Conservation (phyloP, 345 rosid genomes). For the Boechera retrofracta region DNA sequence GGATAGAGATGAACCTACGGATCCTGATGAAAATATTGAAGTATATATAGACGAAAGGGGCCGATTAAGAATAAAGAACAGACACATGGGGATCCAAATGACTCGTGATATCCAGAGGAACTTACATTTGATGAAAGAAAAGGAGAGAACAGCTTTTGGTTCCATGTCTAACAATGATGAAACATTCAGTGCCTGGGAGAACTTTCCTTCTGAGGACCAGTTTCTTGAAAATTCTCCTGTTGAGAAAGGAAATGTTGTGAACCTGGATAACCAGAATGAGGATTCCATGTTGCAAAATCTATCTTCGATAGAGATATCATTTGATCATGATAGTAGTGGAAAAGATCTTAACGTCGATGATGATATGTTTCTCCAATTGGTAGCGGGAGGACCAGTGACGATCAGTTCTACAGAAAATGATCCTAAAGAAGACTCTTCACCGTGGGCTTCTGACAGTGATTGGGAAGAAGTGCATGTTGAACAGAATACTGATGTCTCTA, state of each 20-base stretch:
- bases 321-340: conserved; percentile 62
- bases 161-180: conserved; percentile 43
- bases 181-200: conserved; percentile 35
- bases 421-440: conserved; percentile 46
- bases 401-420: conserved; percentile 51
- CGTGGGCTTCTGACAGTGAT: conserved; percentile 67
- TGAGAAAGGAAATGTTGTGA: conserved; percentile 42
- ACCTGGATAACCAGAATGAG: conserved; percentile 46
- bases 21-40: conserved; percentile 67
- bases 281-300: conserved; percentile 42
- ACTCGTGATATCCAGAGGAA: conserved; percentile 96
- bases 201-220: conserved; percentile 47
- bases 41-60: conserved; percentile 90
- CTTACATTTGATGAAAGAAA: conserved; percentile 88
- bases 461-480: conserved; percentile 66
- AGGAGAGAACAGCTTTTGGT: conserved; percentile 49
- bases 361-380: conserved; percentile 76
- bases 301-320: conserved; percentile 70
- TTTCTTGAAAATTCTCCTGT: conserved; percentile 46
- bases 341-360: conserved; percentile 59
- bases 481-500: conserved; percentile 36
- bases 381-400: conserved; percentile 56
- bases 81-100: conserved; percentile 96
- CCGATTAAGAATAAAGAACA: conserved; percentile 63
- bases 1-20: conserved; percentile 47